These are phyloP conservation scores for Sporothrix euskadiensis DNA, from an alignment of 2,329 filamentous ascomycete species.

Conservation along the genomic window DNA sequence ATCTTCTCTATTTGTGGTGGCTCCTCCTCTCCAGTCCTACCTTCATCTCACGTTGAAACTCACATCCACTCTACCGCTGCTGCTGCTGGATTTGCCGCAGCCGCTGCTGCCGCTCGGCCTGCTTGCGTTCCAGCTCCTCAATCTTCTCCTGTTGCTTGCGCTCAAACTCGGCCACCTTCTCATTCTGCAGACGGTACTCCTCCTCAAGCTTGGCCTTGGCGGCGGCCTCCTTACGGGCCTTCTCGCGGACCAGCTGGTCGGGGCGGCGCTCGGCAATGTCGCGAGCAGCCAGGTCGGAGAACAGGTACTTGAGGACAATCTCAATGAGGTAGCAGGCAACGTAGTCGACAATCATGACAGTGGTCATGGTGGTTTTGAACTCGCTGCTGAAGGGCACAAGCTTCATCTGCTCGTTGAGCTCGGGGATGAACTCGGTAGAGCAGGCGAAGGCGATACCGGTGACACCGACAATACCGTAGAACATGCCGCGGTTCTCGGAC, in stretches of 20 bases:
- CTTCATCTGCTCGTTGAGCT: conserved; percentile 90
- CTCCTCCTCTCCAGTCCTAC: background rate
- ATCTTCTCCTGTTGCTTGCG: conserved; percentile 54
- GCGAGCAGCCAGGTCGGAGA: conserved; percentile 89
- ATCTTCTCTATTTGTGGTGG: background rate
- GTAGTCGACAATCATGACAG: conserved; percentile 85
- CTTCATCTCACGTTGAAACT: background rate
- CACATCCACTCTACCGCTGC: background rate
- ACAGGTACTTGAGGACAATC: conserved; percentile 76
- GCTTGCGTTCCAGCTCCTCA: conserved; percentile 26
- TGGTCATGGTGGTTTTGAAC: conserved; percentile 85
- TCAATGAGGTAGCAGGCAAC: conserved; percentile 85
- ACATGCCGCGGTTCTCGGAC: conserved; percentile 96
- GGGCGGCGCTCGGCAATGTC: conserved; percentile 86
- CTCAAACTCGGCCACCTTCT: conserved; percentile 62
- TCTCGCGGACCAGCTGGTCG: conserved; percentile 81
- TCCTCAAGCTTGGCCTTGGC: conserved; percentile 51
- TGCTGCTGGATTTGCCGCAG: conserved; percentile 38
- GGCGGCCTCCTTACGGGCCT: conserved; percentile 64
- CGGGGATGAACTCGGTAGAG: conserved; percentile 91
- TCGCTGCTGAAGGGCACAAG: conserved; percentile 86
- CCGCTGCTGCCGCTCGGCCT: conserved; percentile 33
- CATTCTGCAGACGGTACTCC: conserved; percentile 54
- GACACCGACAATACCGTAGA: conserved; percentile 90
- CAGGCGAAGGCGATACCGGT: conserved; percentile 89